These are phyloP conservation scores for Plasmodium yoelii DNA, from an alignment of 169 alveolate species.

Conservation along the genomic window DNA sequence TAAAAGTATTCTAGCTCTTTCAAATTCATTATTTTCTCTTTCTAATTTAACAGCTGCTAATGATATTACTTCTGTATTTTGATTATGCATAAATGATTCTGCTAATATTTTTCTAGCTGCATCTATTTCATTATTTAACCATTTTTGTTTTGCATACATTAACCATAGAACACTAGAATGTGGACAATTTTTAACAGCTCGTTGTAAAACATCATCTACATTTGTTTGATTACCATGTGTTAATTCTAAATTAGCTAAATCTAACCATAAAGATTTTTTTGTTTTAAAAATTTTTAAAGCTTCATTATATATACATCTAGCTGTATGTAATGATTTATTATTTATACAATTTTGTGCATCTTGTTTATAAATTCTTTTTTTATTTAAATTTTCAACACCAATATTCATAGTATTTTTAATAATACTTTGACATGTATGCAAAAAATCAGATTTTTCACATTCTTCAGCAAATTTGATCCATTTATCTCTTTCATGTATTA, in stretches of 20 bases:
- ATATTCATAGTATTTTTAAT: slow-evolving; percentile 86
- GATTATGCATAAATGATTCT: slow-evolving; percentile 90
- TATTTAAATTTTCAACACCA: slow-evolving; percentile 84
- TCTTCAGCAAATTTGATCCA: slow-evolving; percentile 95
- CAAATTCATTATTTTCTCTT: slow-evolving; percentile 92
- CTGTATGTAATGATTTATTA: slow-evolving; percentile 87
- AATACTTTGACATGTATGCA: slow-evolving; percentile 92
- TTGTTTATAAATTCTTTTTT: slow-evolving; percentile 83
- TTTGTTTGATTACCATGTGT: slow-evolving; percentile 91
- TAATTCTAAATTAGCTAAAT: slow-evolving; percentile 96
- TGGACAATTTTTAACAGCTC: slow-evolving; percentile 92
- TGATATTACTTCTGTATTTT: slow-evolving; percentile 90
- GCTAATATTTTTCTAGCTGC: slow-evolving; percentile 92
- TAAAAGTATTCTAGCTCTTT: slow-evolving; percentile 94
- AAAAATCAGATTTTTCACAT: slow-evolving; percentile 90
- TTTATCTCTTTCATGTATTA: slow-evolving; percentile 87
- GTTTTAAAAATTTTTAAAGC: slow-evolving; percentile 89
- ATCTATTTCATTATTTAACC: slow-evolving; percentile 91
- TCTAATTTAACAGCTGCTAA: slow-evolving; percentile 94
- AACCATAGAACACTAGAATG: slow-evolving; percentile 94
- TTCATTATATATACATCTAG: slow-evolving; percentile 89
- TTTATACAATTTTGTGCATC: slow-evolving; percentile 90
- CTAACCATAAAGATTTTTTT: slow-evolving; percentile 93
- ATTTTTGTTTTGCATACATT: slow-evolving; percentile 93
- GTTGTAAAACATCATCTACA: slow-evolving; percentile 87